Percentiles rank a stretch among this genome's conserved stretches.
Evolutionary conservation across 2,329 filamentous ascomycete species (phyloP).

Genomic region (Sclerotinia glacialis): DNA sequence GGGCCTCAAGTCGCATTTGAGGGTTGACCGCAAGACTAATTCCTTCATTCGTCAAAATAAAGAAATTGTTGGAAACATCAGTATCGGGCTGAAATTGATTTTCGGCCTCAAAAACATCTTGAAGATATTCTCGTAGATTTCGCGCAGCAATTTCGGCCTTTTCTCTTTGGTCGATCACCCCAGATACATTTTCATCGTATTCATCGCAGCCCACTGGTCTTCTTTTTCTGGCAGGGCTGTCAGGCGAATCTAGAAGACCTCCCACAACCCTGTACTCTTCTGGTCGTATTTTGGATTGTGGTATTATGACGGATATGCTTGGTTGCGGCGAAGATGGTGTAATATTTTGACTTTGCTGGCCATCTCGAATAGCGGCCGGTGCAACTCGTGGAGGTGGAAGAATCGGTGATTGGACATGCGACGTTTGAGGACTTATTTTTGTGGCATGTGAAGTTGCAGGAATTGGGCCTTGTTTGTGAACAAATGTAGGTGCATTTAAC

Average conservation of each 20-base stretch:
- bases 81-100: conserved; percentile 59
- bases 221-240: conserved; percentile 44
- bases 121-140: conserved; percentile 66
- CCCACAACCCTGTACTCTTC: conserved; percentile 36
- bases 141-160: conserved; percentile 72
- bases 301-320: conserved; percentile 34
- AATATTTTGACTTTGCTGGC: neutral
- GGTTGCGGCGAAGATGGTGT: conserved; percentile 25
- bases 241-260: conserved; percentile 35
- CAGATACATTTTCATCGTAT: conserved; percentile 55
- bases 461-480: neutral
- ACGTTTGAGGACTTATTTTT: neutral
- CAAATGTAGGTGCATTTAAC: neutral
- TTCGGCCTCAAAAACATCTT: conserved; percentile 74
- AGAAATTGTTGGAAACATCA: conserved; percentile 43
- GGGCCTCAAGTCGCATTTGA: conserved; percentile 70
- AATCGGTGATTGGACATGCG: neutral
- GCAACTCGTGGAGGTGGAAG: neutral
- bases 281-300: conserved; percentile 31
- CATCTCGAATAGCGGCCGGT: neutral
- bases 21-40: conserved; percentile 62
- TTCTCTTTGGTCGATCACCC: conserved; percentile 75
- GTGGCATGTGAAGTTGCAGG: neutral
- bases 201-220: conserved; percentile 51
- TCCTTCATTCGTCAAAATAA: conserved; percentile 56